Percentiles rank a stretch among this genome's conserved stretches.
phyloP scores from a whole-genome alignment of 2,329 filamentous ascomycete genomes.

The Sclerotinia subarctica region DNA sequence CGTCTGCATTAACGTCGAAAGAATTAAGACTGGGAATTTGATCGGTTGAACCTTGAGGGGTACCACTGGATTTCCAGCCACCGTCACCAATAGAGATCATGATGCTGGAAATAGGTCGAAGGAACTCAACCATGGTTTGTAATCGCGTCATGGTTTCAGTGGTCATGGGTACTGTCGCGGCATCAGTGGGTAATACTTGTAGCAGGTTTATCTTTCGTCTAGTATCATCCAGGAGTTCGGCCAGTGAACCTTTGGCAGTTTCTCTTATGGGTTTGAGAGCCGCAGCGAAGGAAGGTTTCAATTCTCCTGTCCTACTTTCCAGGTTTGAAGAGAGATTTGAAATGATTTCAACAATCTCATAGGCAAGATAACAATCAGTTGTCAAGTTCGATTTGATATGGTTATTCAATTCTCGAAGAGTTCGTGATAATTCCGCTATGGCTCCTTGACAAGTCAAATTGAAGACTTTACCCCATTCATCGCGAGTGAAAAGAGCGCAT shows the following conservation, averaged over 20 bases:
- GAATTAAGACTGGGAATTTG: conserved; percentile 69
- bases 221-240: conserved; percentile 80
- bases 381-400: conserved; percentile 83
- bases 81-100: conserved; percentile 90
- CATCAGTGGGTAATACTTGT: conserved; percentile 71
- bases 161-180: conserved; percentile 72
- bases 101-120: conserved; percentile 81
- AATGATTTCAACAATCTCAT: conserved; percentile 91
- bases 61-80: conserved; percentile 67
- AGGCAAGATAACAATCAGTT: conserved; percentile 92
- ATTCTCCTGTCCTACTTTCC: conserved; percentile 77
- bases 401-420: conserved; percentile 80
- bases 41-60: conserved; percentile 56
- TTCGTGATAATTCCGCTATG: conserved; percentile 78
- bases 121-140: conserved; percentile 81
- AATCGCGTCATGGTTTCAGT: conserved; percentile 82
- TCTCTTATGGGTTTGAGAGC: conserved; percentile 86
- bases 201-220: conserved; percentile 65
- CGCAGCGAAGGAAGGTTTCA: conserved; percentile 79
- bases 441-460: conserved; percentile 74
- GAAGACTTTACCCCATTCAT: conserved; percentile 79
- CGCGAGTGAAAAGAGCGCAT: conserved; percentile 77
- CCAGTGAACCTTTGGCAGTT: conserved; percentile 82
- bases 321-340: conserved; percentile 74
- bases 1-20: conserved; percentile 86